Conservation (phyloP, 306 rosid species). For the Luffa aegyptiaca region DNA sequence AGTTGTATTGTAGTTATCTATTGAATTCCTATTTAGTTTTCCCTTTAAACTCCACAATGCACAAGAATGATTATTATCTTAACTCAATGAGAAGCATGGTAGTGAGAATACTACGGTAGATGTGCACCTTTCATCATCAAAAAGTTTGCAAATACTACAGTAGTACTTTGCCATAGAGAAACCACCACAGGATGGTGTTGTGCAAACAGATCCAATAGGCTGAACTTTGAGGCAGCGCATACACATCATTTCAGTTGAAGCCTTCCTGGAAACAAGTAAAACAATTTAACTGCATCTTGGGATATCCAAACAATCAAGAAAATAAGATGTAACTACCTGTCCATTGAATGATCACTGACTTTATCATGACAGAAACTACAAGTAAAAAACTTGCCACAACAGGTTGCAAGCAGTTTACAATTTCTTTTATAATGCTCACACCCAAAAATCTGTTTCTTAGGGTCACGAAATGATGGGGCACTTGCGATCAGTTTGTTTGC, state of each 20-base stretch:
- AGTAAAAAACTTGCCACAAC: constrained; percentile 86
- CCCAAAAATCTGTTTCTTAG: constrained; percentile 61
- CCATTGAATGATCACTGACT: constrained; percentile 96
- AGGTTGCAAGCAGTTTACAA: constrained; percentile 90
- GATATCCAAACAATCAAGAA: constrained; percentile 15
- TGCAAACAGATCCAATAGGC: constrained; percentile 72
- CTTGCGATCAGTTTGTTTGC: constrained; percentile 49
- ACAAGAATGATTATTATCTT: not conserved
- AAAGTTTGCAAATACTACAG: constrained; percentile 87
- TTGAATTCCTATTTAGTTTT: not conserved
- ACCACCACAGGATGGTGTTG: constrained; percentile 73
- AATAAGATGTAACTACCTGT: constrained; percentile 43
- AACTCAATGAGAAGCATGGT: not conserved
- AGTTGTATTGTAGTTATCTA: not conserved
- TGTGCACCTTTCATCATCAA: constrained; percentile 85
- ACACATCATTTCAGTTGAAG: constrained; percentile 90
- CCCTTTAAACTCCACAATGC: not conserved
- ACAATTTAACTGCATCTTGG: constrained; percentile 15
- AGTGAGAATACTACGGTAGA: not conserved
- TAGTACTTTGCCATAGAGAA: constrained; percentile 77
- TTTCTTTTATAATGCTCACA: constrained; percentile 98
- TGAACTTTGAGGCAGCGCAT: constrained; percentile 75
- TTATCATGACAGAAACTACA: constrained; percentile 98
- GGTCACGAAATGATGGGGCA: constrained; percentile 56
- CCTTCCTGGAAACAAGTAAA: constrained; percentile 53